Evolutionary conservation across 2,329 filamentous ascomycete genomes (phyloP).

Genomic region (Trichoderma sp.): DNA sequence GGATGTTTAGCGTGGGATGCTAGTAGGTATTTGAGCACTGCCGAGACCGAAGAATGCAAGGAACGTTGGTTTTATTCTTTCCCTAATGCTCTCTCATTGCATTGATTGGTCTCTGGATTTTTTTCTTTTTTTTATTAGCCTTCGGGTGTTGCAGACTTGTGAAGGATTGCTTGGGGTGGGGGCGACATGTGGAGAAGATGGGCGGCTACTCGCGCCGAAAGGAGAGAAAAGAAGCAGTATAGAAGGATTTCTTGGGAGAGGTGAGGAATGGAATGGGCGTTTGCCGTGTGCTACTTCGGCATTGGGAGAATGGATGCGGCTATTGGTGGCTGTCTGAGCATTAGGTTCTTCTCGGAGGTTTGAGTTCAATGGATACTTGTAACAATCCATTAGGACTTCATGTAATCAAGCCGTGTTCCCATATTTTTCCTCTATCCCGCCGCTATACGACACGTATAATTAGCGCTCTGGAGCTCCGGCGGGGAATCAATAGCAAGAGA

Average conservation of each 20-base stretch:
- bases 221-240: not conserved
- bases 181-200: not conserved
- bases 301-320: not conserved
- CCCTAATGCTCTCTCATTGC: not conserved
- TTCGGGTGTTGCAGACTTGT: not conserved
- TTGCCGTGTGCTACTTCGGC: not conserved
- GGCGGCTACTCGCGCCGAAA: not conserved
- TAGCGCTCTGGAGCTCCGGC: slow-evolving; percentile 2
- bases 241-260: not conserved
- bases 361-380: not conserved
- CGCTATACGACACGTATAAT: not conserved
- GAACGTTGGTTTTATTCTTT: not conserved
- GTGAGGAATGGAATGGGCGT: not conserved
- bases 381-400: not conserved
- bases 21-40: not conserved
- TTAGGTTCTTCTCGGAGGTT: not conserved
- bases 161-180: not conserved
- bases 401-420: not conserved
- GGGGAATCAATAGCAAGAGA: not conserved
- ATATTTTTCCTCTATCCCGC: not conserved
- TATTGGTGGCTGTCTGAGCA: not conserved
- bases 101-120: not conserved
- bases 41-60: not conserved
- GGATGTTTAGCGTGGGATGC: not conserved
- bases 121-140: not conserved